Base-by-base conservation (phyloP, 371 early-diverging fungal genomes). In the Mortierella sp. region DNA sequence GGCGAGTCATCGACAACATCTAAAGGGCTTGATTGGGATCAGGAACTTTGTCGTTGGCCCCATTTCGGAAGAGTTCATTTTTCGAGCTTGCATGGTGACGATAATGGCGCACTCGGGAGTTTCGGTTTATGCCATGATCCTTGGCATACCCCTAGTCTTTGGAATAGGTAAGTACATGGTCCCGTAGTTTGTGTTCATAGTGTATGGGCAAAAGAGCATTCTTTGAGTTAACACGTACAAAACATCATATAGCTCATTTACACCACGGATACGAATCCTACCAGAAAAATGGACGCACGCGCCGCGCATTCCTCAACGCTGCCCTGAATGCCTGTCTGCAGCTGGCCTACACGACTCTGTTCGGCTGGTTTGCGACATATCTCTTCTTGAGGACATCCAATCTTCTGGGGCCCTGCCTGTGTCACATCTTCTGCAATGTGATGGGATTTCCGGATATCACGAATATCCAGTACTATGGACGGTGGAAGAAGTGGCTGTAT, bases 371-470 rank as follows among this genome's bases (percentile, higher is more conserved):
- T 50, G 69, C 68, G 6, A 64, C 64, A 0, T 75, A 52, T 28
- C 19, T 64, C 19, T 75, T 75, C 44, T 50, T 75, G 4, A 62
- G 75, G 50, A 75, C 75, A 12, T 75, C 75, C 5, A 68, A 52
- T 15, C 15, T 75, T 14, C 17, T 68, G 21, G 69, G 48, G 6
- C 75, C 75, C 0, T 68, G 64, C 42, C 47, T 75, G 8, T 62
- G 64, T 34, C 75, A 75, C 19, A 19, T 48, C 11, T 68, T 75
- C 15, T 75, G 75, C 28, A 75, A 68, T 17, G 34, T 75, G 52
- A 68, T 75, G 75, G 75, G 75, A 6, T 55, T 68, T 26, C 75
- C 75, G 2, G 75, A 75, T n/a, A 64, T 75, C 2, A 52, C 63
- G 3, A 56, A 48, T 31, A 75, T 75, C 15, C 60, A 56, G 30